These are phyloP conservation scores for Paxillus rubicundulus DNA, from an alignment of 768 basidiomycete species.

Conservation along the genomic window DNA sequence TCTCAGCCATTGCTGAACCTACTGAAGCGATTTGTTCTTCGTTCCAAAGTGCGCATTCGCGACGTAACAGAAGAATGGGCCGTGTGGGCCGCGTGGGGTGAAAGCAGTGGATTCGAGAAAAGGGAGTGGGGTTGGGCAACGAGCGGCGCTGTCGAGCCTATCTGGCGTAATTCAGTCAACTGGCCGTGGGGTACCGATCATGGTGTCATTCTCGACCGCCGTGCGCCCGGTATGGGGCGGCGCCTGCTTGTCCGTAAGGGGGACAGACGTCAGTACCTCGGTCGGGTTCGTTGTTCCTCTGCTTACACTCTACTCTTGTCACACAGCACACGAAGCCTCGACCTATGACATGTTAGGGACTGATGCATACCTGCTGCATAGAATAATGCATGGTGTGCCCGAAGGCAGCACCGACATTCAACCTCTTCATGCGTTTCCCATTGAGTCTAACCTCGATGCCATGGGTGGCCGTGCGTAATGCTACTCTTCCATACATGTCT, in stretches of 20 bases:
- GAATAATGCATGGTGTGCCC: slow-evolving; percentile 80
- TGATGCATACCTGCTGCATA: slow-evolving; percentile 71
- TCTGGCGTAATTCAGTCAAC: slow-evolving; percentile 50
- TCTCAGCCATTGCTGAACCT: slow-evolving; percentile 61
- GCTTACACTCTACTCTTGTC: slow-evolving; percentile 7
- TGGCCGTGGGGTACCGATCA: slow-evolving; percentile 64
- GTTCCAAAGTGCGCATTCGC: slow-evolving; percentile 82
- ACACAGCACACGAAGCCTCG: slow-evolving; percentile 49
- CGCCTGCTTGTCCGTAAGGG: slow-evolving; percentile 70
- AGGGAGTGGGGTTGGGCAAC: slow-evolving; percentile 53
- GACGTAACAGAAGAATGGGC: slow-evolving; percentile 78
- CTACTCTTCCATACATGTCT: not conserved
- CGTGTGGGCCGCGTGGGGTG: slow-evolving; percentile 81
- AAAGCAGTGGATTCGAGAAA: slow-evolving; percentile 38
- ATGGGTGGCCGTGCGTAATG: slow-evolving; percentile 83
- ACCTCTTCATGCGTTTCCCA: slow-evolving; percentile 79
- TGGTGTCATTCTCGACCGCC: slow-evolving; percentile 55
- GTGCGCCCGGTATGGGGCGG: slow-evolving; percentile 77
- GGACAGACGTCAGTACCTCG: slow-evolving; percentile 61
- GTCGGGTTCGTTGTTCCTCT: not conserved
- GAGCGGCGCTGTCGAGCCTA: slow-evolving; percentile 77
- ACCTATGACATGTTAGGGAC: slow-evolving; percentile 52
- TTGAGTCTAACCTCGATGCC: slow-evolving; percentile 91
- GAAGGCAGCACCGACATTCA: slow-evolving; percentile 80
- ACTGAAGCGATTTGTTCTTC: slow-evolving; percentile 81